Evolutionary conservation across 306 rosid species (phyloP).

Genomic region (Dryas octopetala): DNA sequence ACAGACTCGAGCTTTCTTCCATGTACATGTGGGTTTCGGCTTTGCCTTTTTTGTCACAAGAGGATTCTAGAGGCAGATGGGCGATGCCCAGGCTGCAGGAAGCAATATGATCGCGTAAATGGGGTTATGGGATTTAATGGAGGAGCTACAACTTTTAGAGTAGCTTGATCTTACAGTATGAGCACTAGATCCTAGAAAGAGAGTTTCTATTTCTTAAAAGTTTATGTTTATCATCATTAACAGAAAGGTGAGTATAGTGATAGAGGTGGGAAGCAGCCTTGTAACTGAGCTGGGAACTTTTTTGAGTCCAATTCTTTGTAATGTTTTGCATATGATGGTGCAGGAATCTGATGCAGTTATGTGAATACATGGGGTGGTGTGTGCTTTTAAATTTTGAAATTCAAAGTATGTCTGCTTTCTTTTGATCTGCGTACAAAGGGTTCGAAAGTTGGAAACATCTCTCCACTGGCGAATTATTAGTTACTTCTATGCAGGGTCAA

Average conservation of each 20-base stretch:
- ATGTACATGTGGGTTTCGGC: slow-evolving; percentile 57
- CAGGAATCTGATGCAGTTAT: slow-evolving; percentile 23
- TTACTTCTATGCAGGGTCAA: no score
- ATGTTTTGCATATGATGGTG: slow-evolving; percentile 17
- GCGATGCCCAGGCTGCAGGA: slow-evolving; percentile 62
- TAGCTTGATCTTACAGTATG: slow-evolving; percentile 39
- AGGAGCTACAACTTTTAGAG: slow-evolving; percentile 37
- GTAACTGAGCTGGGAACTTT: slow-evolving; percentile 16
- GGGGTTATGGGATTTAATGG: slow-evolving; percentile 30
- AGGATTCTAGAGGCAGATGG: slow-evolving; percentile 56
- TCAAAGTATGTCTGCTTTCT: not conserved
- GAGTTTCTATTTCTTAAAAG: slow-evolving; percentile 16
- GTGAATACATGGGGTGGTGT: slow-evolving; percentile 23
- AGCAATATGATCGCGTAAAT: slow-evolving; percentile 44
- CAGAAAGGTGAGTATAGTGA: not conserved
- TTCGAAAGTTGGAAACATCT: no score
- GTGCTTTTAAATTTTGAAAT: slow-evolving; percentile 6
- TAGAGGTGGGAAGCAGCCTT: not conserved
- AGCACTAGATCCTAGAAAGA: slow-evolving; percentile 34
- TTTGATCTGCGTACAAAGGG: not conserved
- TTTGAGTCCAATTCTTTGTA: not conserved
- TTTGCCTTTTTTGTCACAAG: slow-evolving; percentile 64
- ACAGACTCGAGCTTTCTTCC: slow-evolving; percentile 60
- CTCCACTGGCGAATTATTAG: no score
- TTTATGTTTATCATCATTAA: slow-evolving; percentile 3